A percentile compares a stretch with the other conserved stretches of the same genome.
phyloP scores from a whole-genome alignment of 257 asterid genomes.

The Jacaranda copaia region DNA sequence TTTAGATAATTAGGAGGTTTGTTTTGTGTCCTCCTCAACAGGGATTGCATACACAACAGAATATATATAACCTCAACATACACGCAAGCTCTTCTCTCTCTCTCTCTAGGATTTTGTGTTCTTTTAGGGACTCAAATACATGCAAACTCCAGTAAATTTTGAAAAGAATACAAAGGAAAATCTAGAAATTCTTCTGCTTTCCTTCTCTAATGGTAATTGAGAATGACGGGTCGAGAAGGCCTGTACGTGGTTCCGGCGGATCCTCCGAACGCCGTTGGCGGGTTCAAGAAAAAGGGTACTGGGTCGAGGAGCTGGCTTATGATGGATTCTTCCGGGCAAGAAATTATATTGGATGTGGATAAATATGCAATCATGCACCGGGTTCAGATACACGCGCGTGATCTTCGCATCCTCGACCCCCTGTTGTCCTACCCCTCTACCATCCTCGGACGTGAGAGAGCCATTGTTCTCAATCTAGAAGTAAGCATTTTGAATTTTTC shows the following conservation, averaged over 20 bases:
- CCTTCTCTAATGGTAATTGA: constrained; percentile 37
- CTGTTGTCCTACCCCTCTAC: constrained; percentile 68
- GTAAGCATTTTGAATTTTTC: constrained; percentile 27
- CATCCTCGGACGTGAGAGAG: constrained; percentile 71
- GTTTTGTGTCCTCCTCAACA: background rate
- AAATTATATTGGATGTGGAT: constrained; percentile 60
- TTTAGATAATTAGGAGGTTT: no score
- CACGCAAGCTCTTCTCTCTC: background rate
- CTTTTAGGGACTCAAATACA: background rate
- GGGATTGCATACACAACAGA: background rate
- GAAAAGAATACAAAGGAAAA: background rate
- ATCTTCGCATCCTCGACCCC: constrained; percentile 75
- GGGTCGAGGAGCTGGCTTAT: constrained; percentile 71
- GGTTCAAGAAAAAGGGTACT: constrained; percentile 54
- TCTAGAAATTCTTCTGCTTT: background rate
- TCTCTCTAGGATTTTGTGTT: background rate
- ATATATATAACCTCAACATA: background rate
- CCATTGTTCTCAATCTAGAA: constrained; percentile 77
- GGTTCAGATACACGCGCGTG: constrained; percentile 75
- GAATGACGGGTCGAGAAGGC: constrained; percentile 60
- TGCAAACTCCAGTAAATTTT: background rate
- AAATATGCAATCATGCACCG: constrained; percentile 76
- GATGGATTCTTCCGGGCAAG: constrained; percentile 60
- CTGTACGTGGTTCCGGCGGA: constrained; percentile 63
- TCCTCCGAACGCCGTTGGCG: constrained; percentile 48